Percentiles rank a stretch among this genome's conserved stretches.
These are phyloP conservation scores for Poa pratensis DNA, from an alignment of 176 grass and related monocot species.

Conservation along the genomic window DNA sequence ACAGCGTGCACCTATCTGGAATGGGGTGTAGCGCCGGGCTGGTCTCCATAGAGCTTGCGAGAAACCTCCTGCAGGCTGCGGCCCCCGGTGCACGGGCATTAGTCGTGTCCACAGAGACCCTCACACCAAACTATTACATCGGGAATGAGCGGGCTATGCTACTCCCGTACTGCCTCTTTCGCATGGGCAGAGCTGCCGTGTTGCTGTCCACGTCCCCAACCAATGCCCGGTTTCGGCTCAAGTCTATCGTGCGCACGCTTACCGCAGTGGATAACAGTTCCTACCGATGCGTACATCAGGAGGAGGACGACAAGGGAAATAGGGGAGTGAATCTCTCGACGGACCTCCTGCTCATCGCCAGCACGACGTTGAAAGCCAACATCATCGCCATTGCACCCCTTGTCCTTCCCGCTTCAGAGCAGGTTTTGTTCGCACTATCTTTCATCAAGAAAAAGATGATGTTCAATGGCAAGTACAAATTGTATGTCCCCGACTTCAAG, in stretches of 20 bases:
- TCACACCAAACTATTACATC: conserved; percentile 55
- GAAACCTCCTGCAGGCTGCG: conserved; percentile 49
- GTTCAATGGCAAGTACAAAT: conserved; percentile 29
- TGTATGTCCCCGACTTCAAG: conserved; percentile 54
- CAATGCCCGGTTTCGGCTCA: conserved; percentile 48
- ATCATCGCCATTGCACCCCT: conserved; percentile 54
- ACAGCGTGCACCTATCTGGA: conserved; percentile 51
- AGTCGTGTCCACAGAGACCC: conserved; percentile 60
- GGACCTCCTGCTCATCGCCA: conserved; percentile 20
- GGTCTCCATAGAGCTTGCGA: conserved; percentile 47
- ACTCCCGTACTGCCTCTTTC: conserved; percentile 65
- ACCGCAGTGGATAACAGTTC: conserved; percentile 39
- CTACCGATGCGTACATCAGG: conserved; percentile 53
- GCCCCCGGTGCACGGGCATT: conserved; percentile 41
- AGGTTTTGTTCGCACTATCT: conserved; percentile 51
- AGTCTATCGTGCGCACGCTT: conserved; percentile 51
- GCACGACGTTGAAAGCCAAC: conserved; percentile 28
- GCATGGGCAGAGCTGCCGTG: conserved; percentile 60
- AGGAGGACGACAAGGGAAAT: conserved; percentile 56
- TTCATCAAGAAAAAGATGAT: conserved; percentile 50
- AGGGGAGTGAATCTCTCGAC: conserved; percentile 57
- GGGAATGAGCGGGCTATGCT: conserved; percentile 60
- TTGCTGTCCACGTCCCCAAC: conserved; percentile 39
- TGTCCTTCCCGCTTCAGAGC: conserved; percentile 60
- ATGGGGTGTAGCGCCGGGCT: conserved; percentile 71